Evolutionary conservation across 2,329 filamentous ascomycete species (phyloP).

Genomic region (Biscogniauxia marginata): DNA sequence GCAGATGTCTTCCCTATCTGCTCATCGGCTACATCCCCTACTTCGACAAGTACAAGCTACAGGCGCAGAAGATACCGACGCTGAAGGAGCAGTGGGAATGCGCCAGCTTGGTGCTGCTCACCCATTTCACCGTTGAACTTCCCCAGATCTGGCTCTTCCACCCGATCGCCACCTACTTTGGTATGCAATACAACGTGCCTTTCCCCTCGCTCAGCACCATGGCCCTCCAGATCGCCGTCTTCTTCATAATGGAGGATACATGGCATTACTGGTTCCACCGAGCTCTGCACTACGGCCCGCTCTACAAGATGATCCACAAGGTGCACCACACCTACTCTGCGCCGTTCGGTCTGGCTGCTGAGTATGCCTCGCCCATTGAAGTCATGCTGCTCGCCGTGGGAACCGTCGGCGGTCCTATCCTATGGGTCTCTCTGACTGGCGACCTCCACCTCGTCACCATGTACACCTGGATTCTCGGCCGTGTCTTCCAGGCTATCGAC

Average conservation of each 20-base stretch:
- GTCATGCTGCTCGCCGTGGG: slow-evolving; percentile 92
- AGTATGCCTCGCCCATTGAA: slow-evolving; percentile 97
- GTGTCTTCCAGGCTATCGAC: slow-evolving; percentile 96
- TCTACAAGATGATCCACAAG: slow-evolving; percentile 98
- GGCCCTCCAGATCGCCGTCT: slow-evolving; percentile 84
- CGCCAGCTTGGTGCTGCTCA: slow-evolving; percentile 86
- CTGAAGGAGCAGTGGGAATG: slow-evolving; percentile 92
- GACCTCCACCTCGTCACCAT: slow-evolving; percentile 95
- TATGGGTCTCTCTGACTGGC: slow-evolving; percentile 79
- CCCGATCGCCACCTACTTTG: slow-evolving; percentile 89
- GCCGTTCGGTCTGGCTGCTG: slow-evolving; percentile 91
- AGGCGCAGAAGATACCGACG: slow-evolving; percentile 85
- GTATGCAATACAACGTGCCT: slow-evolving; percentile 82
- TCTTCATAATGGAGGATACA: slow-evolving; percentile 93
- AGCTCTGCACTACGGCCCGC: slow-evolving; percentile 85
- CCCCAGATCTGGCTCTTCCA: slow-evolving; percentile 99
- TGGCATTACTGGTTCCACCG: slow-evolving; percentile 99
- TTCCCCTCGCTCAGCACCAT: slow-evolving; percentile 87
- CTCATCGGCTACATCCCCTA: slow-evolving; percentile 85
- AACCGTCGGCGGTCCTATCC: slow-evolving; percentile 75
- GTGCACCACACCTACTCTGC: slow-evolving; percentile 99
- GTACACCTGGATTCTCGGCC: slow-evolving; percentile 93
- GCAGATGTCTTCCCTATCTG: slow-evolving; percentile 85
- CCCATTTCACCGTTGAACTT: slow-evolving; percentile 96
- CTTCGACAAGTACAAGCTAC: slow-evolving; percentile 94